A percentile compares a stretch with the other conserved stretches of the same genome.
Evolutionary conservation across 495 filamentous ascomycete species (phyloP).

Genomic region (Patellaria atrata): DNA sequence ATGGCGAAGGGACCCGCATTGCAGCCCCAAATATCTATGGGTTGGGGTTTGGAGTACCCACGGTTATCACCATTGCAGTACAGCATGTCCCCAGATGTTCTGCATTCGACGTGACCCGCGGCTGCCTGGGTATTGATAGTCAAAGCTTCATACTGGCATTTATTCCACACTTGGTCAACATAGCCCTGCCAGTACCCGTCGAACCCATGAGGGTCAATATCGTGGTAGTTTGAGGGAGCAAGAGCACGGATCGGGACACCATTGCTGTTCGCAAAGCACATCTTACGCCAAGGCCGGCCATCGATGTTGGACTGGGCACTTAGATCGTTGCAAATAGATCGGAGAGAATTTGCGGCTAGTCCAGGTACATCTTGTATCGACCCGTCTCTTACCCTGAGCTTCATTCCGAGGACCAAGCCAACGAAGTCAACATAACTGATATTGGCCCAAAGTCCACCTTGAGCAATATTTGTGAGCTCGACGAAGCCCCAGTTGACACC

Average conservation of each 20-base stretch:
- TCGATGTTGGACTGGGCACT: conserved; percentile 23
- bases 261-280: conserved; percentile 21
- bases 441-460: conserved; percentile 30
- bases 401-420: conserved; percentile 30
- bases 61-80: conserved; percentile 29
- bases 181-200: conserved; percentile 28
- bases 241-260: conserved; percentile 30
- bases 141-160: conserved; percentile 26
- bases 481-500: conserved; percentile 34
- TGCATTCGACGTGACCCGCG: conserved; percentile 29
- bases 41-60: conserved; percentile 27
- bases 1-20: conserved; percentile 34
- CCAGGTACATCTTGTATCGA: conserved; percentile 27
- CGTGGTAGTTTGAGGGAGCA: conserved; percentile 25
- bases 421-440: conserved; percentile 37
- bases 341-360: conserved; percentile 21
- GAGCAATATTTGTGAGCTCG: conserved; percentile 30
- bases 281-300: conserved; percentile 28
- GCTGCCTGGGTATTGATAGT: conserved; percentile 29
- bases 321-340: conserved; percentile 27
- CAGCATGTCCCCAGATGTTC: conserved; percentile 23
- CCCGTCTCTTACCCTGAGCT: conserved; percentile 22
- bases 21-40: conserved; percentile 34
- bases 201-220: conserved; percentile 21
- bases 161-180: conserved; percentile 30